These are phyloP conservation scores for Jacaranda copaia DNA, from an alignment of 257 asterid species.

Conservation along the genomic window DNA sequence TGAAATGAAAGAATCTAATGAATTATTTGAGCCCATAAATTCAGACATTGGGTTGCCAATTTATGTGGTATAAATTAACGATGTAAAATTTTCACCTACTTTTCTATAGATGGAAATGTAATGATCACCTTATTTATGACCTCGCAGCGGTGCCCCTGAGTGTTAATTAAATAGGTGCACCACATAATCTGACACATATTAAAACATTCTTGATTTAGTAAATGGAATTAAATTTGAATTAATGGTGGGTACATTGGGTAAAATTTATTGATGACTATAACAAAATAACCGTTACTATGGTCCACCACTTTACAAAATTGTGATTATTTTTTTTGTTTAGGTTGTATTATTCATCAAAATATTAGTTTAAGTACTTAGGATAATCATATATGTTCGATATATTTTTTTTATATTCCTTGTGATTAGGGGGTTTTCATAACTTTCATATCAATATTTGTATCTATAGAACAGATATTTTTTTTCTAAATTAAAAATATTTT, in stretches of 20 bases:
- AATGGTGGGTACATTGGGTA: not conserved
- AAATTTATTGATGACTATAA: not conserved
- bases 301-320: too few species aligned
- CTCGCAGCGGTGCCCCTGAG: constrained; percentile 21
- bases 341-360: not conserved
- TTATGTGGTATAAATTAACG: not conserved
- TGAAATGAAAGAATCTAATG: not conserved
- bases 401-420: too few species aligned
- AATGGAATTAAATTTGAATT: not conserved
- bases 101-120: not conserved
- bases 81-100: constrained; percentile 28
- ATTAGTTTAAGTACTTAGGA: not conserved
- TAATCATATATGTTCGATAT: too few species aligned
- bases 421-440: too few species aligned
- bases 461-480: too few species aligned
- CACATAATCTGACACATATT: not conserved
- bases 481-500: too few species aligned
- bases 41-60: constrained; percentile 1
- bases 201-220: constrained; percentile 14
- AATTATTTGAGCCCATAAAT: constrained; percentile 17
- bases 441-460: too few species aligned
- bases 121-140: constrained; percentile 12
- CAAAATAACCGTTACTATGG: too few species aligned
- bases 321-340: too few species aligned
- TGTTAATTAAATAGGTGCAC: not conserved